phyloP scores from a whole-genome alignment of 257 asterid species.

The Nicotiana undulata region DNA sequence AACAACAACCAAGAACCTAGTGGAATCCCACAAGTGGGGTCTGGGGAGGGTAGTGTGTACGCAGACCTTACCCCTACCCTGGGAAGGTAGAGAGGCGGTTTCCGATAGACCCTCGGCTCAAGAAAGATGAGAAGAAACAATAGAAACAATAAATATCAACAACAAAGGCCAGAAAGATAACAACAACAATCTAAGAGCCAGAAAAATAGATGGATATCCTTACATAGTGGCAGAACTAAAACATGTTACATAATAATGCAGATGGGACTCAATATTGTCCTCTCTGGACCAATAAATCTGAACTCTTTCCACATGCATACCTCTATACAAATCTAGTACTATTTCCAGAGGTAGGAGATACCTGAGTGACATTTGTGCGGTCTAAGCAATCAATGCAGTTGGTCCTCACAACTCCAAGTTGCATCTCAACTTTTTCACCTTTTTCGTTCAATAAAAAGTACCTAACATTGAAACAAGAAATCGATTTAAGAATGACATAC shows the following conservation, averaged over 20 bases:
- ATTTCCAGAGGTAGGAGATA: conserved; percentile 8
- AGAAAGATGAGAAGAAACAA: no score
- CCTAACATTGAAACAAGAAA: conserved; percentile 23
- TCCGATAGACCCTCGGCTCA: no score
- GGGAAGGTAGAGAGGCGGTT: no score
- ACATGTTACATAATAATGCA: not conserved
- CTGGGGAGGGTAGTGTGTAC: no score
- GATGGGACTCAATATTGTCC: not conserved
- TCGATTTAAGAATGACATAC: not conserved
- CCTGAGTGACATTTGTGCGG: conserved; percentile 99
- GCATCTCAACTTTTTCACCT: conserved; percentile 71
- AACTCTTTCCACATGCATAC: not conserved
- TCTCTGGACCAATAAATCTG: not conserved
- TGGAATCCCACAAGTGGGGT: no score
- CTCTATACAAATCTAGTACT: not conserved
- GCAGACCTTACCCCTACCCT: no score
- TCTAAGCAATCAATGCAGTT: conserved; percentile 96
- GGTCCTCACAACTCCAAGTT: conserved; percentile 84
- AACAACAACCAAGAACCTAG: no score
- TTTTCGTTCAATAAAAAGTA: conserved; percentile 74
- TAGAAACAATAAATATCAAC: no score
- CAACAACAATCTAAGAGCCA: no score
- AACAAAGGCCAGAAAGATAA: no score
- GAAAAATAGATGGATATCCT: no score
- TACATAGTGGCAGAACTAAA: not conserved